A percentile compares a stretch with the other conserved stretches of the same genome.
Conservation (phyloP, 768 basidiomycete genomes). For the Psilocybe tampanensis region DNA sequence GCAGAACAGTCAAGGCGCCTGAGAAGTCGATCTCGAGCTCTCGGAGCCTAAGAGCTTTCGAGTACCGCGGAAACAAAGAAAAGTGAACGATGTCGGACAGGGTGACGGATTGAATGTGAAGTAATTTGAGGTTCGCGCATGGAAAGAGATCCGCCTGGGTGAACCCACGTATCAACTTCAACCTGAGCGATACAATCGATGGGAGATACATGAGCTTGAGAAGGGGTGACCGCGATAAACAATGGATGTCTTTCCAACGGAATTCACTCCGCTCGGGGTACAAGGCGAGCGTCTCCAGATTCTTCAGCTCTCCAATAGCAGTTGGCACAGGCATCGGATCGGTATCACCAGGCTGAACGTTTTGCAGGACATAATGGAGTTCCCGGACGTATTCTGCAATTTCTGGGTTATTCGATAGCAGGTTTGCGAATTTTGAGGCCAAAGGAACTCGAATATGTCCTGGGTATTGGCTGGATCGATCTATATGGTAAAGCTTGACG, state of each 20-base stretch:
- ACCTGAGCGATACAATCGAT: not conserved
- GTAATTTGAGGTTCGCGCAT: not conserved
- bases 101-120: not conserved
- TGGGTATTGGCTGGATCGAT: not conserved
- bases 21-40: not conserved
- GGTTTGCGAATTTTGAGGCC: not conserved
- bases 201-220: not conserved
- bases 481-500: not conserved
- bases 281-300: not conserved
- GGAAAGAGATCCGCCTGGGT: not conserved
- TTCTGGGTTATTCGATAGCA: not conserved
- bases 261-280: not conserved
- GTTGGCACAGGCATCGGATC: not conserved
- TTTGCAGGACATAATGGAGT: not conserved
- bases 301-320: not conserved
- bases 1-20: not conserved
- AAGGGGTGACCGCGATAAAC: not conserved
- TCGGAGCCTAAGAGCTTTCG: not conserved
- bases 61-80: not conserved
- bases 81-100: not conserved
- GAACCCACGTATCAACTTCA: not conserved
- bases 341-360: not conserved
- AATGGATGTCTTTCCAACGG: not conserved
- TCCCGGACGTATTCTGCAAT: not conserved
- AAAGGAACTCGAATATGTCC: not conserved